phyloP scores from a whole-genome alignment of 108 stramenopile species.

The Cyclotella atomus region DNA sequence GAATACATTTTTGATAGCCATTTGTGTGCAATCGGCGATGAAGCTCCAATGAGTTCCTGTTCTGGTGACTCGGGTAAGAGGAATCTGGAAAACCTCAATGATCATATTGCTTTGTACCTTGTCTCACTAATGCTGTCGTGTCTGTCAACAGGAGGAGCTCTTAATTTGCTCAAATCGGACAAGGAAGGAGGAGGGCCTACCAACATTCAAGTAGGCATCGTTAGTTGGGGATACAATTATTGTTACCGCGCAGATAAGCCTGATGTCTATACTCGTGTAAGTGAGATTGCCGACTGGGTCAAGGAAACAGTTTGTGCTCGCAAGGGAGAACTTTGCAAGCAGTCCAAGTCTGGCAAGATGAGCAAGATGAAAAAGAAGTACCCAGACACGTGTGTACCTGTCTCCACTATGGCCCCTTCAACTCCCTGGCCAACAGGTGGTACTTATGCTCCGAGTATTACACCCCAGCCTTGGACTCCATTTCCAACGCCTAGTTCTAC shows the following conservation, averaged over 20 bases:
- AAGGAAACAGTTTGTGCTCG: slow-evolving; percentile 5
- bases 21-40: not conserved
- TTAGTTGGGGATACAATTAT: not conserved
- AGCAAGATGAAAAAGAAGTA: slow-evolving; percentile 8
- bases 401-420: too few species aligned
- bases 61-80: not conserved
- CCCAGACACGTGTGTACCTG: not conserved
- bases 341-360: not conserved
- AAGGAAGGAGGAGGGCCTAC: not conserved
- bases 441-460: too few species aligned
- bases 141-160: not conserved
- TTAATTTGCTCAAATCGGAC: not conserved
- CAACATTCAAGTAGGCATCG: slow-evolving; percentile 6
- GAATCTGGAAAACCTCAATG: not conserved
- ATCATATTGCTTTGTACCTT: not conserved
- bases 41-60: not conserved
- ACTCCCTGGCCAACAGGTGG: too few species aligned
- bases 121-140: not conserved
- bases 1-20: not conserved
- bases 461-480: too few species aligned
- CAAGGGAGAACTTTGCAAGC: slow-evolving; percentile 8
- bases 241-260: not conserved
- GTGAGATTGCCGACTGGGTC: slow-evolving; percentile 3
- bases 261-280: not conserved
- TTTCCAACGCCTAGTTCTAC: too few species aligned